Base-by-base conservation (phyloP, 1,284 basidiomycete species). In the Moesziomyces sp. region DNA sequence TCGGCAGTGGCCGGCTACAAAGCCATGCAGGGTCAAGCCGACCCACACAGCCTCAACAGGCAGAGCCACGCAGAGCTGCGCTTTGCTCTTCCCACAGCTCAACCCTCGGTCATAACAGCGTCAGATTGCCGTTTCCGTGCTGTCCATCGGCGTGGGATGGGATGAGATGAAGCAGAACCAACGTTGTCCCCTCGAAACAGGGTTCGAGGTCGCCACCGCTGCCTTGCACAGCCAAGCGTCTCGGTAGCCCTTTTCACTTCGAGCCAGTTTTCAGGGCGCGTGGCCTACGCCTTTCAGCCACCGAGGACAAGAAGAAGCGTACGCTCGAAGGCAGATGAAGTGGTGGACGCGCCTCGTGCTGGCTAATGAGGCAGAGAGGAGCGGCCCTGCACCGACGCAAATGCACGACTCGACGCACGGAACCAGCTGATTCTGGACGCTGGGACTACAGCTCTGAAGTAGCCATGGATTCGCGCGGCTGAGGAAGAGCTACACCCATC, bases 61-160 rank as follows among this genome's bases (percentile, higher is more conserved):
- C 26, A 28, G 26, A 28, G 26, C 30, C 30, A 34, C 30, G 30
- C 40, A 19, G 4, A 18, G 30, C 28, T 45, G 38, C 34, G 47
- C 8, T 45, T 23, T n/a, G 34, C 10, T 7, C 21, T 9, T 24
- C 35, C 5, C 54, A 51, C 48, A 58, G 48, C 48, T 44, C 35
- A 18, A 30, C 42, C 23, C 28, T 46, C 10, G 30, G 30, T 34
- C 30, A 34, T 11, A 34, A 34, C 10, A 11, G 30, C 30, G 26
- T 28, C 30, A 34, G 30, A 34, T 34, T 34, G 30, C 30, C 11
- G 30, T 34, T 34, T 34, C 30, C 30, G 30, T 40, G 38, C 38
- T 40, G 14, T 18, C 14, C 18, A 18, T 16, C 18, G 18, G 38
- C 38, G 38, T 18, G 38, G 16, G 38, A 40, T 18, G 38, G 18